Conservation (phyloP, 306 rosid species). For the Prunus campanulata region DNA sequence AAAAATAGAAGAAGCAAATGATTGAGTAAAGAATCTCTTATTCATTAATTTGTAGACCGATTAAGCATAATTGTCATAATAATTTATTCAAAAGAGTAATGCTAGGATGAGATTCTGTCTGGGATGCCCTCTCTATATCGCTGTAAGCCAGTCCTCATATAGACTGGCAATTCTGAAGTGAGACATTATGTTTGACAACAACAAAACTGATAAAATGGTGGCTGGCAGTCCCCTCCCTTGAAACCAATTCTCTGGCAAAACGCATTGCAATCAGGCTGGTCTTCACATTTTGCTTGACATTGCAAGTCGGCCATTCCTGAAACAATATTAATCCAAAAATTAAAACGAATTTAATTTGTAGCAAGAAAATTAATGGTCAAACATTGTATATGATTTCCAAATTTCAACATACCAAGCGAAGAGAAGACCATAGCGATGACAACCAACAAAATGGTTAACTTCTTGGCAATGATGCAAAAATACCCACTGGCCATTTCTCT, state of each 20-base stretch:
- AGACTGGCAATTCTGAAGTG: background rate
- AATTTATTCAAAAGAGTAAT: too few species aligned
- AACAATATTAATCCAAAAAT: background rate
- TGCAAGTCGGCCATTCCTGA: background rate
- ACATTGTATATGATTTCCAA: background rate
- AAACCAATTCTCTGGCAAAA: slow-evolving; percentile 15
- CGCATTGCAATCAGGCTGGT: background rate
- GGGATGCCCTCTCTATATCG: background rate
- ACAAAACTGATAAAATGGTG: slow-evolving; percentile 27
- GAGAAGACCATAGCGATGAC: background rate
- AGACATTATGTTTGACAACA: slow-evolving; percentile 9
- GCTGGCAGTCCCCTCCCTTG: slow-evolving; percentile 17
- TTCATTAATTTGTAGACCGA: too few species aligned
- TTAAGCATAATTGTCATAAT: too few species aligned
- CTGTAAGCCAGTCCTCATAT: too few species aligned
- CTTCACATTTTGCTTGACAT: slow-evolving; percentile 22
- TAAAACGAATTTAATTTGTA: background rate
- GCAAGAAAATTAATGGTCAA: background rate
- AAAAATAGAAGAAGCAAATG: too few species aligned
- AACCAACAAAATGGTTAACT: background rate
- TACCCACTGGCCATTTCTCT: background rate
- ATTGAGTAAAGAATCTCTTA: too few species aligned
- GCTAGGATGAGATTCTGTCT: too few species aligned
- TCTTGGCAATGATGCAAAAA: background rate
- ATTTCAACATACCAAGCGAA: slow-evolving; percentile 12